Base-by-base conservation (phyloP, 805 yeast genomes). In the Diddensiella transvaalensis region DNA sequence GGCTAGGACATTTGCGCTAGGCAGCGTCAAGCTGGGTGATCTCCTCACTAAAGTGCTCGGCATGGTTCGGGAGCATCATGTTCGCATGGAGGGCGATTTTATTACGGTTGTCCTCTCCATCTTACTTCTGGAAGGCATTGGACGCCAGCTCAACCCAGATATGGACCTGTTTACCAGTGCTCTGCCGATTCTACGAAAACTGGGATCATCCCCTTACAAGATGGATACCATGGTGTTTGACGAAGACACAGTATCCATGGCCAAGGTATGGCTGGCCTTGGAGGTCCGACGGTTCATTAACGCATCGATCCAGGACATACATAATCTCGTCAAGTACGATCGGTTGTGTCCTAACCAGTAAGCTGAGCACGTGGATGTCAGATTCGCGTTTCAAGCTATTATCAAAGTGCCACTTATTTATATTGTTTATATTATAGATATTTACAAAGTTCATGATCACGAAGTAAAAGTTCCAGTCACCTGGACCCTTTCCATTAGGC, bases 81-180 rank as follows among this genome's bases (percentile, higher is more conserved):
- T 93, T 19, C 76, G 96, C 61, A 86, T 93, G 96, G 99, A 93
- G 62, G 95, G 96, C 4, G 99, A 93, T 66, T 93, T 93, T 62
- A 82, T 93, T 38, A 88, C 96, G 24, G 96, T 93, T 21, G 85
- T 93, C n/a, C 88, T 93, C 26, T 96, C 98, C 1, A 89, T 93
- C 21, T 69, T 93, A 47, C 72, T 93, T 47, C 70, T 93, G 49
- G 99, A 93, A 66, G 99, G 99, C 8, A 85, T 93, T 46, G 98
- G 99, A 18, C 76, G 98, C 62, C 96, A 85, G 66, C 73, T 93
- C 47, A 96, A 93, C 66, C 97, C 98, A 1, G 82, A 88, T 38
- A 73, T 93, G 60, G 99, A 93, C 68, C 76, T 93, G 44, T 91
- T 93, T 76, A 95, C 95, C 77, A 86, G 95, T 65, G 81, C 96